Evolutionary conservation across 495 filamentous ascomycete species (phyloP).

Genomic region (Aspergillus hancockii): DNA sequence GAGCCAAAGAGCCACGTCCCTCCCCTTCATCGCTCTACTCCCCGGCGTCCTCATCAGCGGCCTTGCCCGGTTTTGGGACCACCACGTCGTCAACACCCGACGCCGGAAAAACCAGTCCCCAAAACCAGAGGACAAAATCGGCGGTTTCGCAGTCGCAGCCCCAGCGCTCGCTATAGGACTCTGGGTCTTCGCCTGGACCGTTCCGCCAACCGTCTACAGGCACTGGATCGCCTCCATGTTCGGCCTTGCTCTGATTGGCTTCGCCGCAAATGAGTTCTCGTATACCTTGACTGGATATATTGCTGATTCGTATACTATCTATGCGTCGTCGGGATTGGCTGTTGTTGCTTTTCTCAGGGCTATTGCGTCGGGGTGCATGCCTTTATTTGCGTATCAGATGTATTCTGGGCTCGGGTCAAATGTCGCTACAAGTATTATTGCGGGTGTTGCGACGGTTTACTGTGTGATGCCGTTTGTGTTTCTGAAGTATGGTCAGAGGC

Average conservation of each 20-base stretch:
- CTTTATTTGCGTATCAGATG: conserved; percentile 42
- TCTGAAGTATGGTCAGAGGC: conserved; percentile 32
- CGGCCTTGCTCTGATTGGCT: conserved; percentile 40
- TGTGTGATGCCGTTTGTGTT: conserved; percentile 40
- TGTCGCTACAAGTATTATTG: conserved; percentile 38
- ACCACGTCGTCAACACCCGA: conserved; percentile 16
- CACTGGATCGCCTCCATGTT: conserved; percentile 41
- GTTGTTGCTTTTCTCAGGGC: conserved; percentile 40
- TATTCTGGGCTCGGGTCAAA: conserved; percentile 40
- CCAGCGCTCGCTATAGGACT: conserved; percentile 36
- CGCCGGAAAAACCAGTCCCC: conserved; percentile 17
- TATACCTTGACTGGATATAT: conserved; percentile 46
- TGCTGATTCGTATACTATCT: conserved; percentile 46
- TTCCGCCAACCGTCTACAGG: conserved; percentile 33
- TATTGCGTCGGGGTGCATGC: conserved; percentile 38
- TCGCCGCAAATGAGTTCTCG: conserved; percentile 47
- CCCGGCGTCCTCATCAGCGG: conserved; percentile 33
- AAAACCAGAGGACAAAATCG: conserved; percentile 43
- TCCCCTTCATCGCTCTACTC: conserved; percentile 42
- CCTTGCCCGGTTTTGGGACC: conserved; percentile 37
- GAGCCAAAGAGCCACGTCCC: conserved; percentile 24
- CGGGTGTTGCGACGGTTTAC: conserved; percentile 39
- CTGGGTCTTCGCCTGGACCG: conserved; percentile 49
- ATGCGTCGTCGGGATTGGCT: conserved; percentile 44
- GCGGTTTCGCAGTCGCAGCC: conserved; percentile 42